A percentile compares a stretch with the other conserved stretches of the same genome.
These are phyloP conservation scores for Metschnikowia gelsemii DNA, from an alignment of 805 yeast species.

Conservation along the genomic window DNA sequence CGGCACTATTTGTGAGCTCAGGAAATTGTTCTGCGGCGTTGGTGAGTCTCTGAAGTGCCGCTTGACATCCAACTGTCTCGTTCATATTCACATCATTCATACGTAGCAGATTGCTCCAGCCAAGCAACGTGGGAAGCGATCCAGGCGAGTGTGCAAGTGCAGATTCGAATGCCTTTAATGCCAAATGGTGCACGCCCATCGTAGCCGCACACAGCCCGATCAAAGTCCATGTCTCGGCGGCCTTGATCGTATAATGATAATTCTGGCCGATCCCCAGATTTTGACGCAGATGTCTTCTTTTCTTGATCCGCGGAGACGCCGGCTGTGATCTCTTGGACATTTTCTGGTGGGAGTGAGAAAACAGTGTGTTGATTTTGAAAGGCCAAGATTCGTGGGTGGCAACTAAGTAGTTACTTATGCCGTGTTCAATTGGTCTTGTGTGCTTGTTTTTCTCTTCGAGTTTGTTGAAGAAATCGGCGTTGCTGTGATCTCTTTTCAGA, in stretches of 20 bases:
- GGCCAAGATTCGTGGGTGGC: no score
- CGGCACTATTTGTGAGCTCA: constrained; percentile 36
- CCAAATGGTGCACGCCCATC: constrained; percentile 39
- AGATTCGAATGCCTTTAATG: constrained; percentile 43
- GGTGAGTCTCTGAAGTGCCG: constrained; percentile 41
- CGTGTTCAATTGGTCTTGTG: no score
- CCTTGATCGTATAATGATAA: constrained; percentile 13
- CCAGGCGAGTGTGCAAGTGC: constrained; percentile 45
- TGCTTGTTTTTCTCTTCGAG: no score
- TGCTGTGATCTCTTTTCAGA: background rate
- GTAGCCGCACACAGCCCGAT: constrained; percentile 48
- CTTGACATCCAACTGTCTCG: constrained; percentile 40
- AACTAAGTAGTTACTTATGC: no score
- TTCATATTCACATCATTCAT: constrained; percentile 37
- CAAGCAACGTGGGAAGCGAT: constrained; percentile 41
- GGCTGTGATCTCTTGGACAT: constrained; percentile 16
- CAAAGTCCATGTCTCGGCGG: constrained; percentile 45
- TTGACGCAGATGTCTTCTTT: constrained; percentile 11
- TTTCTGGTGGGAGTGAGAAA: no score
- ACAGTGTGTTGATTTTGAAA: background rate
- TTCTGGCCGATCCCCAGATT: constrained; percentile 2
- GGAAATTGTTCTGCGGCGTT: constrained; percentile 39
- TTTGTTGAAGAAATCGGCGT: background rate
- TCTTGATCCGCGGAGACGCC: constrained; percentile 16
- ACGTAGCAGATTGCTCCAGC: constrained; percentile 43